Evolutionary conservation across 352 stramenopile species (phyloP).

Genomic region (Pelagophyceae sp.): DNA sequence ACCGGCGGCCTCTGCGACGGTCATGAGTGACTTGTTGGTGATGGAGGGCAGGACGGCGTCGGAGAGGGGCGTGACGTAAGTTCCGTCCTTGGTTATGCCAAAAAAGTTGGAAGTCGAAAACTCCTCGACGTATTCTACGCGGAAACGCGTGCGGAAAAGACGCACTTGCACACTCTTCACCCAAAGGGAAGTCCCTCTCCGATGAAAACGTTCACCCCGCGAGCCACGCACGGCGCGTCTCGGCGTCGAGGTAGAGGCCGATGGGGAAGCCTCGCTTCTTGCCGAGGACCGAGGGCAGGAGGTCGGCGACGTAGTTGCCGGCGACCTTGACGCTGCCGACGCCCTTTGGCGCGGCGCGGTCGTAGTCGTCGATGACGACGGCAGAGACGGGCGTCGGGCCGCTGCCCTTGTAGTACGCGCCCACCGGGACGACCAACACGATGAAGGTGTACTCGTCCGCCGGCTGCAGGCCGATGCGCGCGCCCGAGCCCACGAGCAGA

Average conservation of each 20-base stretch:
- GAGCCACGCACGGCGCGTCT: neutral
- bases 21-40: conserved; percentile 75
- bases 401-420: conserved; percentile 70
- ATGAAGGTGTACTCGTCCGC: conserved; percentile 73
- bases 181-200: no score
- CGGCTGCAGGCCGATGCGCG: conserved; percentile 66
- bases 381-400: conserved; percentile 58
- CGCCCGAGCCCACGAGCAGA: conserved; percentile 65
- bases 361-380: conserved; percentile 67
- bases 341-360: conserved; percentile 65
- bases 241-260: conserved; percentile 30
- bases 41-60: conserved; percentile 63
- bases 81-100: conserved; percentile 54
- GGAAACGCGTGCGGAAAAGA: conserved; percentile 33
- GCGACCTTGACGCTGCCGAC: conserved; percentile 71
- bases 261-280: conserved; percentile 74
- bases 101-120: conserved; percentile 81
- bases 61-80: conserved; percentile 64
- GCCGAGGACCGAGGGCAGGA: conserved; percentile 65
- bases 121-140: conserved; percentile 81
- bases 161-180: neutral
- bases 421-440: conserved; percentile 67
- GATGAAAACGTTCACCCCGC: no score
- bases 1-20: conserved; percentile 61
- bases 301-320: conserved; percentile 76